Evolutionary conservation across 2,329 filamentous ascomycete genomes (phyloP).

Genomic region (Coniochaeta ligniaria): DNA sequence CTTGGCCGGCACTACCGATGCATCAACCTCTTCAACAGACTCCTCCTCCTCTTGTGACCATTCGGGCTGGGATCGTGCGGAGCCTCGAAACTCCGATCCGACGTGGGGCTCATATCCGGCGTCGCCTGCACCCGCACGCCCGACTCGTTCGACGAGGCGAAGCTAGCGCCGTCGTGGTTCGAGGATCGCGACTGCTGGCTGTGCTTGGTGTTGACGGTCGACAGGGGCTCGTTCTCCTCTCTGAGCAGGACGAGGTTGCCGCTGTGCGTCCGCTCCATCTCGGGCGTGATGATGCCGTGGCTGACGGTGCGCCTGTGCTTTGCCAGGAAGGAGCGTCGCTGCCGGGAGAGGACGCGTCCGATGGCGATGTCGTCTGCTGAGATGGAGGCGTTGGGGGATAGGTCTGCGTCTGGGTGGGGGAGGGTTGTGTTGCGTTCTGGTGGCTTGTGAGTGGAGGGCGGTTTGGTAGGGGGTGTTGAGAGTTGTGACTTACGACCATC

Average conservation of each 20-base stretch:
- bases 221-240: constrained; percentile 6
- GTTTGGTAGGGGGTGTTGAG: not conserved
- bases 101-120: not conserved
- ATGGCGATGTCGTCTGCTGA: constrained; percentile 45
- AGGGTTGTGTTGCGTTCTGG: constrained; percentile 51
- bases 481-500: constrained; percentile 28
- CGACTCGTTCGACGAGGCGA: constrained; percentile 11
- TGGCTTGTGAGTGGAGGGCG: not conserved
- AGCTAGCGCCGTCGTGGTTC: constrained; percentile 32
- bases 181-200: constrained; percentile 10
- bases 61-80: not conserved
- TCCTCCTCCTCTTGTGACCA: constrained; percentile 6
- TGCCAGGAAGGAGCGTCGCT: constrained; percentile 37
- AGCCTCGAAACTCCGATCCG: not conserved
- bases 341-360: constrained; percentile 31
- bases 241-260: constrained; percentile 16
- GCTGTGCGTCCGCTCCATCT: constrained; percentile 25
- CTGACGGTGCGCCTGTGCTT: constrained; percentile 40
- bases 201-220: not conserved
- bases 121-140: not conserved
- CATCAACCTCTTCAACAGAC: constrained; percentile 7
- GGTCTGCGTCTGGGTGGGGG: constrained; percentile 54
- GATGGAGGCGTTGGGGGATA: constrained; percentile 49
- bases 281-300: constrained; percentile 35
- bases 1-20: constrained; percentile 4